phyloP scores from a whole-genome alignment of 805 yeast species.

The Blastobotrys attinorum region DNA sequence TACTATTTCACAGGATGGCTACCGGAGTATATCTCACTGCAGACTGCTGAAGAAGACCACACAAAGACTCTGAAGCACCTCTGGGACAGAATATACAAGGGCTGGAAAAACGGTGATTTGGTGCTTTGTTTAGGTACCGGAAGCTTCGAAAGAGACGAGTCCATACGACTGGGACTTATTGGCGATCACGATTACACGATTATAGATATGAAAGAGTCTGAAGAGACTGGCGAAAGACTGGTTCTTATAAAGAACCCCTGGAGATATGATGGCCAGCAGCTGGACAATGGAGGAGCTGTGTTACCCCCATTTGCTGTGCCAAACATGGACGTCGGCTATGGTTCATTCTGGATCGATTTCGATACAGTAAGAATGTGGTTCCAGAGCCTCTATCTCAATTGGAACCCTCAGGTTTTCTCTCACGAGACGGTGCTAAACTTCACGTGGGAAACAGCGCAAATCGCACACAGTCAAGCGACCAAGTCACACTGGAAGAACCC shows the following conservation, averaged over 20 bases:
- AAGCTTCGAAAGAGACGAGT: slow-evolving; percentile 28
- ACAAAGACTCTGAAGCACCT: slow-evolving; percentile 16
- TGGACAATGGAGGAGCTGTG: not conserved
- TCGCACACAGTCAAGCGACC: slow-evolving; percentile 12
- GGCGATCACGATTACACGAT: slow-evolving; percentile 69
- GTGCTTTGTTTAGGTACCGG: slow-evolving; percentile 68
- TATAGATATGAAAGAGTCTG: slow-evolving; percentile 30
- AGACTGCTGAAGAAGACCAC: slow-evolving; percentile 16
- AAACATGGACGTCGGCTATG: slow-evolving; percentile 6
- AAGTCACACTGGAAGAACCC: slow-evolving; percentile 30
- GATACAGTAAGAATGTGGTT: slow-evolving; percentile 34
- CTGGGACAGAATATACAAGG: slow-evolving; percentile 30
- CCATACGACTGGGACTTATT: slow-evolving; percentile 33
- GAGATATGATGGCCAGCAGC: slow-evolving; percentile 14
- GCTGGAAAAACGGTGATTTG: slow-evolving; percentile 32
- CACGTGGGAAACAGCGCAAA: slow-evolving; percentile 23
- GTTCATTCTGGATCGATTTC: slow-evolving; percentile 24
- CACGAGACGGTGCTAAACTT: slow-evolving; percentile 23
- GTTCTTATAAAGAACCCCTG: slow-evolving; percentile 43
- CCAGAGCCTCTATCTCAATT: slow-evolving; percentile 52
- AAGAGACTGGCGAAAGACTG: slow-evolving; percentile 15
- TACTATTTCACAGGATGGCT: slow-evolving; percentile 62
- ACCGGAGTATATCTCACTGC: slow-evolving; percentile 47
- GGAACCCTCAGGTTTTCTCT: slow-evolving; percentile 41
- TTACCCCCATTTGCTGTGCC: not conserved